A percentile compares a stretch with the other conserved stretches of the same genome.
These are phyloP conservation scores for Collybia sordida DNA, from an alignment of 768 basidiomycete genomes.

Conservation along the genomic window DNA sequence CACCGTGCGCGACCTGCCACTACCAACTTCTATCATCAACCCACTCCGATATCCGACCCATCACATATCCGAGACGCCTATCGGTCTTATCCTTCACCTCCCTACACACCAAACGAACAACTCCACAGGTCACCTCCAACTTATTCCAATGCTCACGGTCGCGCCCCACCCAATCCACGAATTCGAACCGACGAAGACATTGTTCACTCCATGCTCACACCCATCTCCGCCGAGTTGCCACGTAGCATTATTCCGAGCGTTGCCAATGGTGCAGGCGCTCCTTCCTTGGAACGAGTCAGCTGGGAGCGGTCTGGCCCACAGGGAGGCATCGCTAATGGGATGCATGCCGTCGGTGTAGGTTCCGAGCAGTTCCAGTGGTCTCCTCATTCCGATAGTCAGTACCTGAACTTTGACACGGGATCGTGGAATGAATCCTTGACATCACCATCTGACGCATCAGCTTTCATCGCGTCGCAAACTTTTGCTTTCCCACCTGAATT, in stretches of 20 bases:
- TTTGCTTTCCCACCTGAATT: slow-evolving; percentile 29
- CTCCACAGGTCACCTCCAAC: slow-evolving; percentile 2
- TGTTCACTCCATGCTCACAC: slow-evolving; percentile 10
- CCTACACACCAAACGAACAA: slow-evolving; percentile 5
- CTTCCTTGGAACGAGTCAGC: slow-evolving; percentile 5
- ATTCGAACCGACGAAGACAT: slow-evolving; percentile 11
- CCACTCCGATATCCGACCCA: neutral
- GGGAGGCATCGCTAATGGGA: neutral
- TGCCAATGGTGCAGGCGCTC: neutral
- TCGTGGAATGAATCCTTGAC: slow-evolving; percentile 26
- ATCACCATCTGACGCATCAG: slow-evolving; percentile 21
- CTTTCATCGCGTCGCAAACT: slow-evolving; percentile 16
- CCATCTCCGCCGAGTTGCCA: slow-evolving; percentile 8
- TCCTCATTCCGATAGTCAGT: slow-evolving; percentile 19
- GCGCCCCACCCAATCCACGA: neutral
- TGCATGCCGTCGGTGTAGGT: slow-evolving; percentile 6
- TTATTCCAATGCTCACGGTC: slow-evolving; percentile 10
- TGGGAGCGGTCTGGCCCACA: slow-evolving; percentile 11
- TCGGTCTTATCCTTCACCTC: slow-evolving; percentile 1
- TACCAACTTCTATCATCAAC: neutral
- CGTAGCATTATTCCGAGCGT: neutral
- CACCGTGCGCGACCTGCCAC: too few relatives aligned
- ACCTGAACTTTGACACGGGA: slow-evolving; percentile 23
- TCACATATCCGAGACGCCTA: slow-evolving; percentile 3
- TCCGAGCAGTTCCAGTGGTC: slow-evolving; percentile 22